phyloP scores from a whole-genome alignment of 331 rosid genomes.

The Spiraea crenata region DNA sequence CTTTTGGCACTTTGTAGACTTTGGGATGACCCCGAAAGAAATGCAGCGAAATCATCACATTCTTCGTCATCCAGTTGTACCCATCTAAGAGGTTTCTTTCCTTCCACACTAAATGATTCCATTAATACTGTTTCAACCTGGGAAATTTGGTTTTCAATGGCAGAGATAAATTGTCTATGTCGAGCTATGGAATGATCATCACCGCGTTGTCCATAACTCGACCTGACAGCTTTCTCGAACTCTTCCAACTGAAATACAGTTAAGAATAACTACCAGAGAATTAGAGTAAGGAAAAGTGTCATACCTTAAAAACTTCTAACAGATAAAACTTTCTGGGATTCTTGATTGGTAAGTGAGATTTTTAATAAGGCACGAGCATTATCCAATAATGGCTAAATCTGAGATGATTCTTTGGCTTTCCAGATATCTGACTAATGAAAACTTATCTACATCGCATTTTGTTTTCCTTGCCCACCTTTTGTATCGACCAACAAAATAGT shows the following conservation, averaged over 20 bases:
- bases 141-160: constrained; percentile 78
- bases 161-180: constrained; percentile 77
- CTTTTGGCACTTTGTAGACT: constrained; percentile 31
- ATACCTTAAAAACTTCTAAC: not conserved
- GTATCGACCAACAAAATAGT: not conserved
- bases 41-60: constrained; percentile 83
- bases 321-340: not conserved
- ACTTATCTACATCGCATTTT: not conserved
- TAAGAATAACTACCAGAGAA: constrained; percentile 18
- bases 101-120: constrained; percentile 62
- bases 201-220: constrained; percentile 61
- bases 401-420: not conserved
- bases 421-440: not conserved
- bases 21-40: constrained; percentile 74
- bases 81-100: constrained; percentile 81
- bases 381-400: not conserved
- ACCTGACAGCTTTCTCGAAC: constrained; percentile 80
- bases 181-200: constrained; percentile 60
- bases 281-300: constrained; percentile 5
- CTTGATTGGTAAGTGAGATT: not conserved
- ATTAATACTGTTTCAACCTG: constrained; percentile 66
- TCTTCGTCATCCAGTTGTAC: constrained; percentile 83
- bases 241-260: constrained; percentile 77
- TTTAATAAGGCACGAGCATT: not conserved
- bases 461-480: constrained; percentile 1